These are phyloP conservation scores for Paecilomyces fulvus DNA, from an alignment of 2,329 filamentous ascomycete species.

Conservation along the genomic window DNA sequence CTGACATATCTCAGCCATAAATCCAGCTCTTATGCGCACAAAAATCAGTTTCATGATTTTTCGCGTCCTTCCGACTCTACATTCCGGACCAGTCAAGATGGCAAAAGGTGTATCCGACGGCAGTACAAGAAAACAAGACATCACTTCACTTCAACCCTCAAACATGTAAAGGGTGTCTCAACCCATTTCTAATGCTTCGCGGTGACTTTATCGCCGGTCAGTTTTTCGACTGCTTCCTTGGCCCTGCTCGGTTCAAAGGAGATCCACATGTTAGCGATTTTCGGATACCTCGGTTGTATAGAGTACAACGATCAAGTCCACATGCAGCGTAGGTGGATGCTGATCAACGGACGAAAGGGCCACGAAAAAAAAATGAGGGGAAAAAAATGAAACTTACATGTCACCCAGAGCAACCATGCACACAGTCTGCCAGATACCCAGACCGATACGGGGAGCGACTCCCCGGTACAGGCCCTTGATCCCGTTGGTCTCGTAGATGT, in stretches of 20 bases:
- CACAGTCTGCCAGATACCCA: slow-evolving; percentile 97
- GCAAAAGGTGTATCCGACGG: not conserved
- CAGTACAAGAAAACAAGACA: not conserved
- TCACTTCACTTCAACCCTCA: not conserved
- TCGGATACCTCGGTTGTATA: slow-evolving; percentile 12
- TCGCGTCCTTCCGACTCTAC: not conserved
- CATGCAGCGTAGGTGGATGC: not conserved
- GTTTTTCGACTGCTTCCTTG: slow-evolving; percentile 57
- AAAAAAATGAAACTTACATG: slow-evolving; percentile 55
- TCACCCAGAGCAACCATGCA: slow-evolving; percentile 99
- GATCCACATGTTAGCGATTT: slow-evolving; percentile 20
- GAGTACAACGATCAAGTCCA: not conserved
- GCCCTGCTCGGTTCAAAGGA: slow-evolving; percentile 39
- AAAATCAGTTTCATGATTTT: not conserved
- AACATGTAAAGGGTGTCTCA: slow-evolving; percentile 31
- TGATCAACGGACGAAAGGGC: not conserved
- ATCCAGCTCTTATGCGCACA: not conserved
- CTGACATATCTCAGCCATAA: no score
- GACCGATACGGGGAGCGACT: slow-evolving; percentile 84
- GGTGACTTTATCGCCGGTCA: slow-evolving; percentile 55
- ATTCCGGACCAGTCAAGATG: not conserved
- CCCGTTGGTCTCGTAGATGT: slow-evolving; percentile 88
- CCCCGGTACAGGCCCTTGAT: slow-evolving; percentile 90
- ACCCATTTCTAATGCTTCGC: slow-evolving; percentile 53
- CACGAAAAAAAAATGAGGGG: not conserved